Evolutionary conservation across 768 basidiomycete genomes (phyloP), one percentile per base, ranked within the genome.

Genomic region (Lenzites betulinus): DNA sequence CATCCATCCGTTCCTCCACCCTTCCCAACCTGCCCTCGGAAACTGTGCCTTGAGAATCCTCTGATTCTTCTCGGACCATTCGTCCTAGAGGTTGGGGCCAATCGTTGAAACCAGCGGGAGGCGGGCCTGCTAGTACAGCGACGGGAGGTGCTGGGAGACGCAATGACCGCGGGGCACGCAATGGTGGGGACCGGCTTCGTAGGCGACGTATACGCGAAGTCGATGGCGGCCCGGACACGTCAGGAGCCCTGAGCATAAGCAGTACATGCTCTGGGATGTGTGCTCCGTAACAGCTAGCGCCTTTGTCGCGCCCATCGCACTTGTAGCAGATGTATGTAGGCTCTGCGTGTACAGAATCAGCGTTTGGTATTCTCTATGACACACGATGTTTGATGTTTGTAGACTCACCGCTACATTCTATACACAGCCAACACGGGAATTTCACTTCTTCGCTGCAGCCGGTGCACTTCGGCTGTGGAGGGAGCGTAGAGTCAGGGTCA

Each of bases 1-100:
- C 16, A 2, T 47, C 46, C 44, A 56, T 56, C 16, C 54, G 30
- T 15, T 36, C 54, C 33, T 56, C 54, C n/a, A 47, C 23, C 46
- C 46, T 26, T 22, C 22, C 46, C 15, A 20, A 47, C 30, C 46
- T 22, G 2, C 30, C 20, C 22, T 22, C n/a, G n/a, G n/a, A 44
- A n/a, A 56, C 36, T 8, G 13, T 26, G 5, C 13, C 36, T 22
- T 46, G 43, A 4, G 20, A n/a, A 5, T 16, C 30, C 30, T 46
- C 54, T 30, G 28, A 5, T 36, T 0, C 22, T 28, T 13, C 15
- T 49, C 26, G 26, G 16, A 9, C 16, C 26, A 30, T 1, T 26
- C 26, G 47, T 7, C 47, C 20, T 1, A n/a, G 30, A 33, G 30
- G 6, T 33, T 4, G 30, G 11, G 30, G 30, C 30, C 30, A 33